Base-by-base conservation (phyloP, 1,139 yeast genomes). In the Debaryomyces fabryi region DNA sequence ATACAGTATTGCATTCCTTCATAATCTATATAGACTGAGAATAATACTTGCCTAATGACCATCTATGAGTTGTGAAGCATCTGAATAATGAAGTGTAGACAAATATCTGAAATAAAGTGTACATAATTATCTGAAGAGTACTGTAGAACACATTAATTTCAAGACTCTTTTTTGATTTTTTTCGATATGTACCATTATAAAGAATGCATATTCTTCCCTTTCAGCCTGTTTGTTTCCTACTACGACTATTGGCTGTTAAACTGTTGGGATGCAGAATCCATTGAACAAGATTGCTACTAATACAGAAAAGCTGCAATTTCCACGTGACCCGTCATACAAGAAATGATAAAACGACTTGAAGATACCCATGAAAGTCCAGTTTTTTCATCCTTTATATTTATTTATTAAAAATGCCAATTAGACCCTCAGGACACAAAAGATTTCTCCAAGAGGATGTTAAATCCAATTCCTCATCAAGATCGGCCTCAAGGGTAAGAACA, bases 401-500 rank as follows among this genome's bases (percentile, higher is more conserved):
- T n/a, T 13, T 23, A 24, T 10, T 27, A 12, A 47, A 23, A 24
- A 50, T 51, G 51, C 39, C 54, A n/a, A 24, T 52, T 9, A 52
- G 35, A 33, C 41, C 49, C 8, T 33, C 43, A 25, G 36, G 33
- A 29, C 45, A 42, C 10, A 52, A 49, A 29, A 46, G 49, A 38
- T 29, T 45, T 16, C 42, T 54, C 29, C 48, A 56, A 42, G 68
- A 62, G 15, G 64, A 58, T 6, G 47, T 52, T 8, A 46, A 58
- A 4, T 54, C 60, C n/a, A 59, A 57, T 42, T 54, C 70, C 1
- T 64, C 72, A 0, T 72, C 78, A 1, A 55, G 79, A 21, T 70
- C 75, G 0, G 69, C 56, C 2, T 73, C 78, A 10, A 58, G 72
- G 24, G 68, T 72, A n/a, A 59, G 78, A 47, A 74, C 81, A 8